Conservation (phyloP, 257 asterid genomes). For the Misopates orontium region DNA sequence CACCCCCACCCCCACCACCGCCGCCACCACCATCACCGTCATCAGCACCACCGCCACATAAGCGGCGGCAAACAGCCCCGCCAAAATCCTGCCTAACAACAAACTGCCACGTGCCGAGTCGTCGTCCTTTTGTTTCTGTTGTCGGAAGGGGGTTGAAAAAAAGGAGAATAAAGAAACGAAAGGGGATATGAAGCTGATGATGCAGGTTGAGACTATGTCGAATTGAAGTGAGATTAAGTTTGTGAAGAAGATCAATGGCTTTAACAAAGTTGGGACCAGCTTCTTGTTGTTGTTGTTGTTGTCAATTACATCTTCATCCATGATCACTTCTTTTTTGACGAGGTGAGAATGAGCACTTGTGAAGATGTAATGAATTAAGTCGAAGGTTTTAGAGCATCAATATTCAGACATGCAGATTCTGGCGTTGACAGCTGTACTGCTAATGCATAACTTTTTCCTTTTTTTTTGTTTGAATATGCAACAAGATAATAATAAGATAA, state of each 20-base stretch:
- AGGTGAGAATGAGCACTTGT: not conserved
- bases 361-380: not conserved
- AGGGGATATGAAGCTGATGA: constrained; percentile 32
- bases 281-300: not conserved
- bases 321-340: not conserved
- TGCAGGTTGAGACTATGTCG: constrained; percentile 34
- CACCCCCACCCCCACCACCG: constrained; percentile 54
- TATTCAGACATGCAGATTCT: constrained; percentile 25
- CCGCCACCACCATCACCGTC: constrained; percentile 41
- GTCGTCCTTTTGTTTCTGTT: constrained; percentile 20
- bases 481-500: too few relatives aligned
- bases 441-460: not conserved
- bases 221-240: constrained; percentile 41
- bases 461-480: too few relatives aligned
- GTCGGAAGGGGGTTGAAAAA: constrained; percentile 18
- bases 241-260: constrained; percentile 34
- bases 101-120: constrained; percentile 6
- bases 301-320: constrained; percentile 24
- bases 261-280: constrained; percentile 25
- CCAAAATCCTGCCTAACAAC: constrained; percentile 46
- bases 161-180: constrained; percentile 30
- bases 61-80: constrained; percentile 69
- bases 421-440: constrained; percentile 31
- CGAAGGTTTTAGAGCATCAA: too few relatives aligned
- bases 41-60: constrained; percentile 50